Conservation (phyloP, 1,284 basidiomycete species). For the Stereum hirsutum region DNA sequence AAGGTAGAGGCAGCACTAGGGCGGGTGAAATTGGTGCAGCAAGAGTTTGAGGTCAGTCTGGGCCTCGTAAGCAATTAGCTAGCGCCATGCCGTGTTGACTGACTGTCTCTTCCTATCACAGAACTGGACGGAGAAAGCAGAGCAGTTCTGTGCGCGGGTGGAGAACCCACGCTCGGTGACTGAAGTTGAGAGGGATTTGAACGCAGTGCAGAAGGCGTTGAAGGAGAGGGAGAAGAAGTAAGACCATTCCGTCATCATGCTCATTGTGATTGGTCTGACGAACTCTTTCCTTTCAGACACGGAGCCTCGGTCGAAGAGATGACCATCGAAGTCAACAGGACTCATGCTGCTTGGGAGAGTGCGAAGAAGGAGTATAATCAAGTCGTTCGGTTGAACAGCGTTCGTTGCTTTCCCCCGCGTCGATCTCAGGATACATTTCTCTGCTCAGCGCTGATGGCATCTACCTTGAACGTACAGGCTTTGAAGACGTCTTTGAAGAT, state of each 20-base stretch:
- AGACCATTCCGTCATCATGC: conserved; percentile 12
- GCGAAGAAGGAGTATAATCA: conserved; percentile 54
- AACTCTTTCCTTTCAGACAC: conserved; percentile 35
- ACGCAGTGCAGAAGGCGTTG: conserved; percentile 58
- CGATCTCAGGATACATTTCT: neutral
- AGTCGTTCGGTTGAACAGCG: conserved; percentile 58
- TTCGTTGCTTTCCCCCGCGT: conserved; percentile 16
- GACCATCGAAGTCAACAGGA: conserved; percentile 56
- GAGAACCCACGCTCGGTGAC: conserved; percentile 46
- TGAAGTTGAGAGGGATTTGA: conserved; percentile 50
- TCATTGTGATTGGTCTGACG: neutral
- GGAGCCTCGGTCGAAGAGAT: conserved; percentile 76
- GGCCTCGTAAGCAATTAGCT: conserved; percentile 6
- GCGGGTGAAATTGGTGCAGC: conserved; percentile 37
- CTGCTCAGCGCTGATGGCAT: neutral
- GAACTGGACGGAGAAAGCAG: conserved; percentile 60
- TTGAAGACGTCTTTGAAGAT: conserved; percentile 54
- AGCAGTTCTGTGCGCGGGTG: conserved; percentile 52
- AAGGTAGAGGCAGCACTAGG: conserved; percentile 33
- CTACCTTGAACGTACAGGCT: conserved; percentile 37
- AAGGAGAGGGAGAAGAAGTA: conserved; percentile 62
- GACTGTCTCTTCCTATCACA: conserved; percentile 19
- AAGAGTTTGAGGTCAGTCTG: conserved; percentile 52
- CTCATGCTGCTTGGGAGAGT: conserved; percentile 42
- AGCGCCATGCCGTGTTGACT: neutral